These are phyloP conservation scores for Mariannaea elegans DNA, from an alignment of 2,329 filamentous ascomycete species.

Conservation along the genomic window DNA sequence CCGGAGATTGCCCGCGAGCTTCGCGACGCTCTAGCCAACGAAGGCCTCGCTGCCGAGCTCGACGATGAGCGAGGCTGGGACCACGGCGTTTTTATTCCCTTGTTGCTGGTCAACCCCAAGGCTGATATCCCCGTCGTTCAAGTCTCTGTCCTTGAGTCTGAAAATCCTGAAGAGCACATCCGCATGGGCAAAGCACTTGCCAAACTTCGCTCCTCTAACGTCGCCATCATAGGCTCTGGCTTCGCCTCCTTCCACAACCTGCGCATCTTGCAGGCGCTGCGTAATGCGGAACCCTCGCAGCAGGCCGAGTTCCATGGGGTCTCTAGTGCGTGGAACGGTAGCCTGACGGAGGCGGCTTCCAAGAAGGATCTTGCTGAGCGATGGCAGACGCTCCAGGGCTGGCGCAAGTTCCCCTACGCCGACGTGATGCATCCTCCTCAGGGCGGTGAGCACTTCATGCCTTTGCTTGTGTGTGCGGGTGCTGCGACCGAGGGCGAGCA, in stretches of 20 bases:
- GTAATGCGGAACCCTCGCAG: conserved; percentile 31
- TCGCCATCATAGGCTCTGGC: conserved; percentile 69
- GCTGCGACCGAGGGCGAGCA: conserved; percentile 55
- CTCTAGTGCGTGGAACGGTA: conserved; percentile 55
- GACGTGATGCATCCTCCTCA: conserved; percentile 63
- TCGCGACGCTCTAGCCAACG: conserved; percentile 52
- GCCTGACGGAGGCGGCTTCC: conserved; percentile 52
- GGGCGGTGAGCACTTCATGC: conserved; percentile 68
- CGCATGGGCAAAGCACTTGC: conserved; percentile 62
- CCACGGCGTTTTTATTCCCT: conserved; percentile 68
- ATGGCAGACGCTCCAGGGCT: conserved; percentile 52
- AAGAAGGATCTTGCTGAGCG: conserved; percentile 47
- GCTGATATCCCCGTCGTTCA: conserved; percentile 66
- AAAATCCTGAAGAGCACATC: conserved; percentile 59
- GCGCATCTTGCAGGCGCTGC: conserved; percentile 53
- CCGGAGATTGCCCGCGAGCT: conserved; percentile 62
- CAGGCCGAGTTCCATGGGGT: conserved; percentile 37
- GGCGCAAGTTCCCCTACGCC: conserved; percentile 58
- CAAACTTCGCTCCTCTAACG: conserved; percentile 58
- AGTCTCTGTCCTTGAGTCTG: conserved; percentile 61
- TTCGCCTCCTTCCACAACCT: conserved; percentile 68
- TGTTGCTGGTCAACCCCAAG: conserved; percentile 61
- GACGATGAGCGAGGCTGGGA: conserved; percentile 61
- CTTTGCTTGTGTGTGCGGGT: conserved; percentile 65
- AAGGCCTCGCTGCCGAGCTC: conserved; percentile 54